Conservation (phyloP, 768 basidiomycete genomes). For the Coprinopsis strossmayeri region DNA sequence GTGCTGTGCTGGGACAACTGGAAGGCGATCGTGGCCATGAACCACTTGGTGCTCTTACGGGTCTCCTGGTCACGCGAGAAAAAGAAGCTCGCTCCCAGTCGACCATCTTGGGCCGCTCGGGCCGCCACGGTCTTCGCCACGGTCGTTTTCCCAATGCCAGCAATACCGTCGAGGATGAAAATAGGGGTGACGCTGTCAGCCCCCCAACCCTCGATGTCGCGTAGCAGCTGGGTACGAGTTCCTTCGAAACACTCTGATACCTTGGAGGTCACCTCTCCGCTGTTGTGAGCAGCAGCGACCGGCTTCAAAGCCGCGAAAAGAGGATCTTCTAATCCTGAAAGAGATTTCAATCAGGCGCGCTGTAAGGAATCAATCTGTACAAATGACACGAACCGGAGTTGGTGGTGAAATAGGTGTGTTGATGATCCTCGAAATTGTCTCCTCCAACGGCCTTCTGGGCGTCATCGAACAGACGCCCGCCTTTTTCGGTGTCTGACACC, state of each 20-base stretch:
- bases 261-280: neutral
- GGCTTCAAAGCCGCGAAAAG: slow-evolving; percentile 7
- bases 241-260: slow-evolving; percentile 1
- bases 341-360: too few relatives aligned
- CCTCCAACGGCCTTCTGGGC: neutral
- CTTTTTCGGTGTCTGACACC: too few relatives aligned
- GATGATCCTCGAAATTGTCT: neutral
- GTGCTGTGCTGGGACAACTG: neutral
- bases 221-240: neutral
- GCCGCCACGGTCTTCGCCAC: neutral
- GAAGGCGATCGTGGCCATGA: slow-evolving; percentile 1
- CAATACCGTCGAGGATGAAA: slow-evolving; percentile 6
- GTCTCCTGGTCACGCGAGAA: slow-evolving; percentile 1
- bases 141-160: slow-evolving; percentile 5
- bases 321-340: too few relatives aligned
- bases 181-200: neutral
- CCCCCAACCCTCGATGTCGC: neutral
- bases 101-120: neutral
- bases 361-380: too few relatives aligned
- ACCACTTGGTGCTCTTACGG: neutral
- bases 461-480: too few relatives aligned
- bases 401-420: neutral
- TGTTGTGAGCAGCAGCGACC: slow-evolving; percentile 4
- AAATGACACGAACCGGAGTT: neutral
- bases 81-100: slow-evolving; percentile 2